Conservation (phyloP, 495 filamentous ascomycete species). For the Margaritispora aquatica region DNA sequence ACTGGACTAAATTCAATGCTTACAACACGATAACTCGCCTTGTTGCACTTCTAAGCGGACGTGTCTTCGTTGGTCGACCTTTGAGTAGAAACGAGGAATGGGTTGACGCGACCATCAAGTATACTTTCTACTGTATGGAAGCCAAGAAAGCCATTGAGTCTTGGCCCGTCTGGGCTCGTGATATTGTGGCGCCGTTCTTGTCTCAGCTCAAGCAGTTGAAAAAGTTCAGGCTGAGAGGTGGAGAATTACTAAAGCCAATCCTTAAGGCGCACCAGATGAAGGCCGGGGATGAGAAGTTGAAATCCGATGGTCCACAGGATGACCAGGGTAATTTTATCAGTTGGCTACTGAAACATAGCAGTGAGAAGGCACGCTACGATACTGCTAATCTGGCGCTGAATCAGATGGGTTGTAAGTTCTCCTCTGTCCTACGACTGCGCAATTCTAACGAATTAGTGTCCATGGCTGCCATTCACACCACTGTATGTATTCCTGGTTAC, state of each 20-base stretch:
- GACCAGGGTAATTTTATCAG: conserved; percentile 4
- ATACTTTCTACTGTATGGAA: conserved; percentile 43
- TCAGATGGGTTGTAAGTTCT: conserved; percentile 15
- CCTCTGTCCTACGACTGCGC: background rate
- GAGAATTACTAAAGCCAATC: conserved; percentile 9
- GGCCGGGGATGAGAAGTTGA: background rate
- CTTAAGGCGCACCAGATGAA: background rate
- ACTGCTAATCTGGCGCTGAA: background rate
- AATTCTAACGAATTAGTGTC: conserved; percentile 2
- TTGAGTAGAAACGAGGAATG: conserved; percentile 50
- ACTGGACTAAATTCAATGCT: conserved; percentile 35
- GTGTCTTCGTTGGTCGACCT: conserved; percentile 49
- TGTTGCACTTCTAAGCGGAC: conserved; percentile 50
- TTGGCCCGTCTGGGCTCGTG: conserved; percentile 27
- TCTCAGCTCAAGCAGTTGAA: conserved; percentile 20
- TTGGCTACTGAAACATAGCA: conserved; percentile 12
- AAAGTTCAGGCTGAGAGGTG: conserved; percentile 1
- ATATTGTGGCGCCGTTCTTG: conserved; percentile 26
- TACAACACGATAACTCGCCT: conserved; percentile 37
- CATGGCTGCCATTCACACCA: conserved; percentile 32
- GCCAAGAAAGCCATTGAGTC: conserved; percentile 25
- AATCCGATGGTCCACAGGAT: background rate
- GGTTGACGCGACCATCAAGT: conserved; percentile 49
- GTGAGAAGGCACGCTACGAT: background rate
- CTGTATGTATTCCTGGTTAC: conserved; percentile 8